phyloP scores from a whole-genome alignment of 306 rosid species.

The Crotalaria pallida region DNA sequence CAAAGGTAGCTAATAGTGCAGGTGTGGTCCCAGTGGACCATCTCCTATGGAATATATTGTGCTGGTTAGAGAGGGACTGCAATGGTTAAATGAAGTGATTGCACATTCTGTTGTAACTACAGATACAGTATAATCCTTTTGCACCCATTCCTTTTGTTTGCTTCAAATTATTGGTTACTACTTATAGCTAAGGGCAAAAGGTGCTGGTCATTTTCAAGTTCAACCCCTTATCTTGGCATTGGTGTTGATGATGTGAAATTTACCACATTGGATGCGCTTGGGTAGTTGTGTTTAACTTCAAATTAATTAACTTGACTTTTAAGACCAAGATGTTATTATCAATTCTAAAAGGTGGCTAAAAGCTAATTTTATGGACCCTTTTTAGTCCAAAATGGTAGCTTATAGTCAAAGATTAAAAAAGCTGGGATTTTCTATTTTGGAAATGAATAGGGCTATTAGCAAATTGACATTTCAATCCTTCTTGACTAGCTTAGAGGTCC shows the following conservation, averaged over 20 bases:
- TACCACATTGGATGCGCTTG: constrained; percentile 29
- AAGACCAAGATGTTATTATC: neutral
- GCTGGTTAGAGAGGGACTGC: constrained; percentile 32
- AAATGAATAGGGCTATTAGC: constrained; percentile 3
- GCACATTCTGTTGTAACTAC: constrained; percentile 33
- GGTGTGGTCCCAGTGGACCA: constrained; percentile 50
- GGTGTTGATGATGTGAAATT: constrained; percentile 4
- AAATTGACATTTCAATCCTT: constrained; percentile 3
- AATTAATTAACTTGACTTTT: neutral
- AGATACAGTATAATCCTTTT: constrained; percentile 30
- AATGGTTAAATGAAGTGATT: constrained; percentile 26
- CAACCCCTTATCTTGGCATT: constrained; percentile 28
- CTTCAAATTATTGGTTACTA: constrained; percentile 15
- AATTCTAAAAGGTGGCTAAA: constrained; percentile 4
- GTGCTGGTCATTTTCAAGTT: constrained; percentile 26
- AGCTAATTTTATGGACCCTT: constrained; percentile 16
- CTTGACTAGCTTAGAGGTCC: constrained; percentile 8
- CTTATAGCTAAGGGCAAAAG: neutral
- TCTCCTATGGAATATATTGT: constrained; percentile 21
- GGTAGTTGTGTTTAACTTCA: constrained; percentile 1
- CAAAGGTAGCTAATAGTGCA: constrained; percentile 26
- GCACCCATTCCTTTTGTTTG: constrained; percentile 3
- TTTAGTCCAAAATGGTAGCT: neutral
- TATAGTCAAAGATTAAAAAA: constrained; percentile 11
- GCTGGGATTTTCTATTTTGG: neutral